phyloP scores from a whole-genome alignment of 331 rosid genomes.

The Prunus yedoensis region DNA sequence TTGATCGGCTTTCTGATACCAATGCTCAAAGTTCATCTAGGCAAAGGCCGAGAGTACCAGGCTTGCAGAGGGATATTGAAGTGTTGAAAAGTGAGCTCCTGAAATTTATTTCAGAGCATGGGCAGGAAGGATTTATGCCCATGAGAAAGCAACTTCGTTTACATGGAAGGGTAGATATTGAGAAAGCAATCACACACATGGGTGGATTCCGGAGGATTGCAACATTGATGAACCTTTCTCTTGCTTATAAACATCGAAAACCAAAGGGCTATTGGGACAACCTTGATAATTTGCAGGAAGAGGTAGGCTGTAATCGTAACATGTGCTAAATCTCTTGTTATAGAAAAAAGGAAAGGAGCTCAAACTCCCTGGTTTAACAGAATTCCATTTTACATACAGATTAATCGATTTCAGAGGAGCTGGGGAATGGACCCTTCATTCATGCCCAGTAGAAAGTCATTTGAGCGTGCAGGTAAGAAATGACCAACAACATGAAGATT shows the following conservation, averaged over 20 bases:
- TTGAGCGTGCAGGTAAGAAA: constrained; percentile 85
- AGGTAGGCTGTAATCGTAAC: constrained; percentile 37
- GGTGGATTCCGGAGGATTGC: constrained; percentile 95
- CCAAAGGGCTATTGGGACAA: constrained; percentile 98
- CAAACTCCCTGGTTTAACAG: neutral
- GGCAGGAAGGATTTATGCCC: constrained; percentile 99
- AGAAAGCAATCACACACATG: constrained; percentile 90
- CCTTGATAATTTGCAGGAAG: constrained; percentile 81
- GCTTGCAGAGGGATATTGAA: constrained; percentile 85
- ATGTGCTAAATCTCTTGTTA: neutral
- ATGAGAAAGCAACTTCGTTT: constrained; percentile 95
- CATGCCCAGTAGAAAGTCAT: constrained; percentile 96
- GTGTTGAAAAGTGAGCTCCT: constrained; percentile 74
- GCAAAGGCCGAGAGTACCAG: constrained; percentile 80
- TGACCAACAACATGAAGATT: neutral
- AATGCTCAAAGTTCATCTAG: constrained; percentile 38
- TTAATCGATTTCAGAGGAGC: constrained; percentile 70
- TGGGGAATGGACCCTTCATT: constrained; percentile 94
- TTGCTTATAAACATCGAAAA: constrained; percentile 90
- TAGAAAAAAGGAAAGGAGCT: neutral
- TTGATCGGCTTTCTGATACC: constrained; percentile 31
- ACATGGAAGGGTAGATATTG: constrained; percentile 85
- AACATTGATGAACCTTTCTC: constrained; percentile 71
- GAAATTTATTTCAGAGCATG: constrained; percentile 75
- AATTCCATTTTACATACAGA: constrained; percentile 45